These are phyloP conservation scores for Rhizopogon roseolus DNA, from an alignment of 768 basidiomycete species.

Conservation along the genomic window DNA sequence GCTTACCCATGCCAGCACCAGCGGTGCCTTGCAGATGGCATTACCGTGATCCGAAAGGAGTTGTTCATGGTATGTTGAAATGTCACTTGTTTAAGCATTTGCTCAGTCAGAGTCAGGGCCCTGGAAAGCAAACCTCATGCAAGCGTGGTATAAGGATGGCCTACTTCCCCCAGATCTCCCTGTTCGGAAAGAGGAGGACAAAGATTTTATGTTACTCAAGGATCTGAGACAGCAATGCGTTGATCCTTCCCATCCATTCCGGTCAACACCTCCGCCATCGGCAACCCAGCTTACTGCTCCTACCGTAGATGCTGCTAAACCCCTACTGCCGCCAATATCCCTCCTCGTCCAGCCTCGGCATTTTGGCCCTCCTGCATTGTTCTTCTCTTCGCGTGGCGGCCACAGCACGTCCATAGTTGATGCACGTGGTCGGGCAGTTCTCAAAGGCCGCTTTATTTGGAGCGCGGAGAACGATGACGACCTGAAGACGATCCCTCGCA, in stretches of 20 bases:
- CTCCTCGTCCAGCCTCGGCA: constrained; percentile 73
- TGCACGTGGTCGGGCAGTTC: constrained; percentile 77
- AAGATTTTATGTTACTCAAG: constrained; percentile 60
- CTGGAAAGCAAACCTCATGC: constrained; percentile 86
- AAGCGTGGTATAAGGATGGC: constrained; percentile 85
- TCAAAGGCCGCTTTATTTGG: constrained; percentile 80
- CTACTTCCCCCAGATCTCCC: constrained; percentile 79
- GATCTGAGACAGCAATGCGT: constrained; percentile 75
- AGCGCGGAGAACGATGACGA: constrained; percentile 56
- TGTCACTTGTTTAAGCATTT: background rate
- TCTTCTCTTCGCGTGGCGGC: constrained; percentile 85
- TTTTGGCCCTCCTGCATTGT: constrained; percentile 83
- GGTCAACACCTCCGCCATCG: constrained; percentile 38
- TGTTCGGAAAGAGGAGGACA: constrained; percentile 71
- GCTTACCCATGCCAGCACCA: constrained; percentile 67
- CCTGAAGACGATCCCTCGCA: constrained; percentile 32
- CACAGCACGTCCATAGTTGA: constrained; percentile 88
- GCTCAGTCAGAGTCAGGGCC: constrained; percentile 48
- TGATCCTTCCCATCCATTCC: constrained; percentile 79
- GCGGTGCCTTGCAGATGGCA: constrained; percentile 73
- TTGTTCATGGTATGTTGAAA: constrained; percentile 61
- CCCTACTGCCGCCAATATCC: constrained; percentile 69
- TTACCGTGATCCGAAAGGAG: constrained; percentile 78
- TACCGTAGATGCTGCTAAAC: constrained; percentile 39
- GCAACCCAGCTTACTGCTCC: constrained; percentile 20